Conservation (phyloP, 148 eudicot genomes). For the Rhododendron simsii region DNA sequence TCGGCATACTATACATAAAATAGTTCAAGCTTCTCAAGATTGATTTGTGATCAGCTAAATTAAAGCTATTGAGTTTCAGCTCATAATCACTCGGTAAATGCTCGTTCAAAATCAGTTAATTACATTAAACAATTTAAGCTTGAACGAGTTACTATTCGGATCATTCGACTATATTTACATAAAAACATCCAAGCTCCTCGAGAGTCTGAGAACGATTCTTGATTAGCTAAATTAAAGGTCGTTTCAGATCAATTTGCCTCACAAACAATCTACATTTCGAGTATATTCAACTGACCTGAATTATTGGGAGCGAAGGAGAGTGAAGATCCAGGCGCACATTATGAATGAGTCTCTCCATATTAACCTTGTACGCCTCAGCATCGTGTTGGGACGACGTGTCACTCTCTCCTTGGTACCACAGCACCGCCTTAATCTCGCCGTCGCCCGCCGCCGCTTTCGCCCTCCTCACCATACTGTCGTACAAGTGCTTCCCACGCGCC, state of each 20-base stretch:
- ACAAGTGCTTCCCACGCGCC: slow-evolving; percentile 61
- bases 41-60: neutral
- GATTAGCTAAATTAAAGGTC: too few species aligned
- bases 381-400: slow-evolving; percentile 38
- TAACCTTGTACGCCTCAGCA: slow-evolving; percentile 43
- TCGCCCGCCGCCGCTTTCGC: slow-evolving; percentile 36
- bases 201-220: too few species aligned
- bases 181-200: too few species aligned
- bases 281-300: slow-evolving; percentile 45
- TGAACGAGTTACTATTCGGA: too few species aligned
- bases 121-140: neutral
- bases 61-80: too few species aligned
- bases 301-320: slow-evolving; percentile 63
- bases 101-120: neutral
- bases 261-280: neutral
- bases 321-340: slow-evolving; percentile 57
- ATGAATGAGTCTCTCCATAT: slow-evolving; percentile 48
- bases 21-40: neutral
- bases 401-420: slow-evolving; percentile 94
- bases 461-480: slow-evolving; percentile 65
- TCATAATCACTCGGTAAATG: neutral
- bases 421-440: slow-evolving; percentile 56
- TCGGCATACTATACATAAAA: neutral
- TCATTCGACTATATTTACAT: too few species aligned
- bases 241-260: too few species aligned